Evolutionary conservation across 2,329 filamentous ascomycete genomes (phyloP).

Genomic region (Fusarium begoniae): DNA sequence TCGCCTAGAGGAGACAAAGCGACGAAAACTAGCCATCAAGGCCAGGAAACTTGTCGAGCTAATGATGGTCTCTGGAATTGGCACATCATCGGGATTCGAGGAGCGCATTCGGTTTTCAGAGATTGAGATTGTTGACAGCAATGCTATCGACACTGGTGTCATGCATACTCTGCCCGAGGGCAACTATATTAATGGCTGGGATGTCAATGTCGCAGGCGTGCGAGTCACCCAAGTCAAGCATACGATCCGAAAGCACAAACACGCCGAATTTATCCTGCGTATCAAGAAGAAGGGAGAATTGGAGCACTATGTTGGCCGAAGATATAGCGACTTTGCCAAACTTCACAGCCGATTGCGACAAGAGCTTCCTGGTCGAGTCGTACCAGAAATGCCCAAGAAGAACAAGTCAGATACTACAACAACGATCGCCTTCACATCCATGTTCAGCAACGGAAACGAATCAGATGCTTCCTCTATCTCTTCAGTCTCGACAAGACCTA

Average conservation of each 20-base stretch:
- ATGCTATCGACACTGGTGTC: slow-evolving; percentile 90
- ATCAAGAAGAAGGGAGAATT: slow-evolving; percentile 80
- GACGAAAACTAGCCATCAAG: slow-evolving; percentile 90
- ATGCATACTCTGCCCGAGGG: slow-evolving; percentile 89
- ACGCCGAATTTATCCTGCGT: slow-evolving; percentile 91
- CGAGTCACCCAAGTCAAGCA: slow-evolving; percentile 82
- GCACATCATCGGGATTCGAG: slow-evolving; percentile 95
- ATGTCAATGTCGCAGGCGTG: slow-evolving; percentile 90
- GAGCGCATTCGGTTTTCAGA: slow-evolving; percentile 97
- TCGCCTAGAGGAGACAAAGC: slow-evolving; percentile 93
- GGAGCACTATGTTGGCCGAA: slow-evolving; percentile 81
- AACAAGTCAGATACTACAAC: slow-evolving; percentile 81
- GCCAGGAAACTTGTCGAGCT: slow-evolving; percentile 95
- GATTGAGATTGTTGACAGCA: slow-evolving; percentile 93
- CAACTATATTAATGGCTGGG: slow-evolving; percentile 94
- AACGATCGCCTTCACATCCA: slow-evolving; percentile 63
- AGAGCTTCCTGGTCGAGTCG: slow-evolving; percentile 89
- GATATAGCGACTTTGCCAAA: slow-evolving; percentile 87
- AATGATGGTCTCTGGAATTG: slow-evolving; percentile 99
- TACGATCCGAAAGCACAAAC: slow-evolving; percentile 88
- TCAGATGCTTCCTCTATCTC: slow-evolving; percentile 84
- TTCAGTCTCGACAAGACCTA: slow-evolving; percentile 73
- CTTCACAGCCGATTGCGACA: slow-evolving; percentile 82
- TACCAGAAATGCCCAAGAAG: slow-evolving; percentile 89
- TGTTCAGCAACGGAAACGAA: slow-evolving; percentile 68